Conservation (phyloP, 441 rosid genomes). For the Omphalea diandra region DNA sequence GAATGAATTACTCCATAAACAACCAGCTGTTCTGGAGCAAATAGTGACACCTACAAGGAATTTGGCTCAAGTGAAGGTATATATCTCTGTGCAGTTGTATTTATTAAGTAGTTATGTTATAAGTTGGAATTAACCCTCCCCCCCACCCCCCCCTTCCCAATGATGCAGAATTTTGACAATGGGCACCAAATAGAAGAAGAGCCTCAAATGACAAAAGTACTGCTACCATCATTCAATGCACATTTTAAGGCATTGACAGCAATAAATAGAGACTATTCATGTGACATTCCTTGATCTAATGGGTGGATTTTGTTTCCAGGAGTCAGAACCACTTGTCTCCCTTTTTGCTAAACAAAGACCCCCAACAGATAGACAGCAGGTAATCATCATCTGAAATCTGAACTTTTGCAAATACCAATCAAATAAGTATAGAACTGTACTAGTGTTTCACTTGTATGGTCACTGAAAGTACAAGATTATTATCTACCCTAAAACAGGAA, state of each 20-base stretch:
- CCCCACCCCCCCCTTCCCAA: slow-evolving; percentile 17
- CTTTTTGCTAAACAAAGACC: slow-evolving; percentile 50
- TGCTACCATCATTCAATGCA: slow-evolving; percentile 10
- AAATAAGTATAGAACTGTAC: neutral
- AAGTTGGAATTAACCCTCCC: slow-evolving; percentile 20
- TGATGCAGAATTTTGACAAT: slow-evolving; percentile 42
- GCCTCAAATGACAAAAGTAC: slow-evolving; percentile 40
- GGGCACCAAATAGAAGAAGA: slow-evolving; percentile 41
- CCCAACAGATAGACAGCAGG: slow-evolving; percentile 62
- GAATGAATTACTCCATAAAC: slow-evolving; percentile 46
- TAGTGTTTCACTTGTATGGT: slow-evolving; percentile 3
- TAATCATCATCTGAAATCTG: slow-evolving; percentile 25
- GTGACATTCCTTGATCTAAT: slow-evolving; percentile 4
- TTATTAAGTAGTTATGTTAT: neutral
- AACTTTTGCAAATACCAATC: slow-evolving; percentile 13
- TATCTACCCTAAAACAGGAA: slow-evolving; percentile 44
- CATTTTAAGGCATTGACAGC: slow-evolving; percentile 7
- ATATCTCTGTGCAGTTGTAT: slow-evolving; percentile 2
- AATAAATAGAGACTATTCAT: neutral
- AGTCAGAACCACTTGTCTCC: slow-evolving; percentile 33
- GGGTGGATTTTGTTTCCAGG: slow-evolving; percentile 40
- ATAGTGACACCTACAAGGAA: slow-evolving; percentile 31
- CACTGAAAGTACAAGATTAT: neutral
- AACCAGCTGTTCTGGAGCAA: slow-evolving; percentile 32
- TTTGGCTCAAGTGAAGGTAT: slow-evolving; percentile 38